Evolutionary conservation across 495 filamentous ascomycete species (phyloP).

Genomic region (Annulohypoxylon maeteangense): DNA sequence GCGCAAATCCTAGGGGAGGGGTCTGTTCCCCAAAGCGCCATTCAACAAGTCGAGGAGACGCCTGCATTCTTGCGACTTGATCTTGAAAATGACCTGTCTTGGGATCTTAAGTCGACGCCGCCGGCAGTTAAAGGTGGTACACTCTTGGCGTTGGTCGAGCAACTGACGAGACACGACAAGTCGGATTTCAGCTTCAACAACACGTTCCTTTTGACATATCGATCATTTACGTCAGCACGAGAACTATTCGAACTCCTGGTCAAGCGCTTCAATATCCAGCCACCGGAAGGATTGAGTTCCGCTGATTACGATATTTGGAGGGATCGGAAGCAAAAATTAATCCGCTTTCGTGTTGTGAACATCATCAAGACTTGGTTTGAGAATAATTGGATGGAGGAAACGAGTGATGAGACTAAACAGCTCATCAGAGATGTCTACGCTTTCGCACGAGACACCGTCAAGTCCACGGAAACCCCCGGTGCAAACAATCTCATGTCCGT

Average conservation of each 20-base stretch:
- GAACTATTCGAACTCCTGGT: conserved; percentile 95
- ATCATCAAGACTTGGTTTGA: conserved; percentile 99
- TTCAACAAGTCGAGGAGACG: conserved; percentile 72
- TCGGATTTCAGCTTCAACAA: conserved; percentile 96
- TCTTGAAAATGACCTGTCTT: conserved; percentile 88
- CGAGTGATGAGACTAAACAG: conserved; percentile 81
- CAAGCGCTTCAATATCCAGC: conserved; percentile 89
- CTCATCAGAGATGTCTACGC: conserved; percentile 87
- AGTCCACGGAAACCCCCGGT: conserved; percentile 90
- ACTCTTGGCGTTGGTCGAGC: conserved; percentile 89
- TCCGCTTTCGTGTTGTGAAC: conserved; percentile 95
- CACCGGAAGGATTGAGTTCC: conserved; percentile 80
- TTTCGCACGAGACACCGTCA: conserved; percentile 92
- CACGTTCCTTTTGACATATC: conserved; percentile 96
- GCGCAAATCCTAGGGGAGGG: conserved; percentile 91
- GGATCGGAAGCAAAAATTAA: conserved; percentile 93
- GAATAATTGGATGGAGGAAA: conserved; percentile 97
- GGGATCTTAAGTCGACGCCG: conserved; percentile 78
- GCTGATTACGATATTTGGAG: conserved; percentile 87
- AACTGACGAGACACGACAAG: conserved; percentile 93
- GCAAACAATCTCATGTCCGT: conserved; percentile 81
- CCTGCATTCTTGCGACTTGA: conserved; percentile 89
- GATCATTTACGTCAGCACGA: conserved; percentile 88
- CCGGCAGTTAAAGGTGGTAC: conserved; percentile 88
- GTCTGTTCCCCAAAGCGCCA: conserved; percentile 62